phyloP scores from a whole-genome alignment of 345 rosid species.

The Citrus hindsii region DNA sequence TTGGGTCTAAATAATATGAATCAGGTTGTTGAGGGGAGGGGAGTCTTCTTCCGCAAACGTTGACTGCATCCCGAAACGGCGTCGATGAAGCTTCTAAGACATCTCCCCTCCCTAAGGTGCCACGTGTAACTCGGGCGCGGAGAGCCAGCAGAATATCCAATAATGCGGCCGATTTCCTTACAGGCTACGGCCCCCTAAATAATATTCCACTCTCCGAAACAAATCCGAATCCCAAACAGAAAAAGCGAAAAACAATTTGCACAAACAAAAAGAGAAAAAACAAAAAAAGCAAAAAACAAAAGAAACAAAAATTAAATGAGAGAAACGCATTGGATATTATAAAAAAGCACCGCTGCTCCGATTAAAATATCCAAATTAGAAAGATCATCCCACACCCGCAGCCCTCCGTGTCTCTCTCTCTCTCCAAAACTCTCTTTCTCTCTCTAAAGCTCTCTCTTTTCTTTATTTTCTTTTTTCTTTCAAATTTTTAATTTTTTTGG shows the following conservation, averaged over 20 bases:
- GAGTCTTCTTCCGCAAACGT: too few relatives aligned
- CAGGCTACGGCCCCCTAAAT: not conserved
- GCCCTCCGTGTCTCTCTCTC: not conserved
- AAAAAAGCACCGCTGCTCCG: not conserved
- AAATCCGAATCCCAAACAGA: not conserved
- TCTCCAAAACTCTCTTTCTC: not conserved
- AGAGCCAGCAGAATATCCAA: not conserved
- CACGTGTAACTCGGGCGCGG: not conserved
- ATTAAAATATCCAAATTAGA: constrained; percentile 5
- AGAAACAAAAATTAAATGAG: not conserved
- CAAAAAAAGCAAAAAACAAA: not conserved
- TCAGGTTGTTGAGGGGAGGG: too few relatives aligned
- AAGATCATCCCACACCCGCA: not conserved
- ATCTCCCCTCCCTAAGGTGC: not conserved
- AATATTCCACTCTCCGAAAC: not conserved
- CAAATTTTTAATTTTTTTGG: not conserved
- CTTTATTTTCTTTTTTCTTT: not conserved
- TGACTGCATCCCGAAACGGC: not conserved
- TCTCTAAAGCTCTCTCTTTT: not conserved
- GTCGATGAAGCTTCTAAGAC: not conserved
- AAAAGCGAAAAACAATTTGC: not conserved
- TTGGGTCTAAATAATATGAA: too few relatives aligned
- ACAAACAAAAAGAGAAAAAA: not conserved
- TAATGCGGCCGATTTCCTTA: not conserved
- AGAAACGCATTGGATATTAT: not conserved